Percentiles rank a stretch among this genome's conserved stretches.
Evolutionary conservation across 805 yeast species (phyloP).

Genomic region (Pichia heedii): DNA sequence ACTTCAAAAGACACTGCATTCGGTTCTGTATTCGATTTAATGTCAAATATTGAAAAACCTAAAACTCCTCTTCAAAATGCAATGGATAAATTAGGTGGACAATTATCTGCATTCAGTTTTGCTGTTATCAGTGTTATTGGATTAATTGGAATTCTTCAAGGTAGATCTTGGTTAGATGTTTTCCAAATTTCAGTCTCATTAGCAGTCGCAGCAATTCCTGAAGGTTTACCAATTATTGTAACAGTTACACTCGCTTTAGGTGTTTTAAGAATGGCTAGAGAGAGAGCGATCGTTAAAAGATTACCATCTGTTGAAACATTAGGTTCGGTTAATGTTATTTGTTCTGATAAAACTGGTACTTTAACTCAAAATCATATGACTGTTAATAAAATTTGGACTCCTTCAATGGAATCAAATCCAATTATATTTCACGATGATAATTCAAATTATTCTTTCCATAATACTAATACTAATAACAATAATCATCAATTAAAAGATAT

Average conservation of each 20-base stretch:
- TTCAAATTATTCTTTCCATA: constrained; percentile 24
- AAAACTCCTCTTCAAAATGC: constrained; percentile 93
- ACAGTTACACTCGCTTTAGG: constrained; percentile 96
- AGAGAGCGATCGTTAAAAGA: constrained; percentile 89
- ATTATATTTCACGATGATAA: constrained; percentile 7
- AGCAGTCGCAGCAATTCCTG: constrained; percentile 99
- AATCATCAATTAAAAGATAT: constrained; percentile 34
- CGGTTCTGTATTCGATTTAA: constrained; percentile 92
- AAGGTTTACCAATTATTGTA: constrained; percentile 95
- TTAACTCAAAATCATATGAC: constrained; percentile 89
- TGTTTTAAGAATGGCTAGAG: constrained; percentile 90
- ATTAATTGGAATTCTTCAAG: constrained; percentile 80
- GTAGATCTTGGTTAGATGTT: constrained; percentile 95
- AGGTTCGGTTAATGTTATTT: constrained; percentile 89
- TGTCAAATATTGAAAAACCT: constrained; percentile 92
- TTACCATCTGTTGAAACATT: constrained; percentile 92
- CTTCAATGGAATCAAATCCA: constrained; percentile 38
- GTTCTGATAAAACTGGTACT: constrained; percentile 89
- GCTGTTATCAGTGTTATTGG: constrained; percentile 87
- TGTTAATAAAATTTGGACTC: constrained; percentile 73
- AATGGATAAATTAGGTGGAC: constrained; percentile 93
- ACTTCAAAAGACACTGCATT: constrained; percentile 87
- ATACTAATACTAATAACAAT: constrained; percentile 21
- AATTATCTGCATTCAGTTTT: constrained; percentile 77
- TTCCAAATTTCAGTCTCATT: constrained; percentile 93